phyloP scores from a whole-genome alignment of 2,329 filamentous ascomycete species.

The Neocatenulostroma microsporum region DNA sequence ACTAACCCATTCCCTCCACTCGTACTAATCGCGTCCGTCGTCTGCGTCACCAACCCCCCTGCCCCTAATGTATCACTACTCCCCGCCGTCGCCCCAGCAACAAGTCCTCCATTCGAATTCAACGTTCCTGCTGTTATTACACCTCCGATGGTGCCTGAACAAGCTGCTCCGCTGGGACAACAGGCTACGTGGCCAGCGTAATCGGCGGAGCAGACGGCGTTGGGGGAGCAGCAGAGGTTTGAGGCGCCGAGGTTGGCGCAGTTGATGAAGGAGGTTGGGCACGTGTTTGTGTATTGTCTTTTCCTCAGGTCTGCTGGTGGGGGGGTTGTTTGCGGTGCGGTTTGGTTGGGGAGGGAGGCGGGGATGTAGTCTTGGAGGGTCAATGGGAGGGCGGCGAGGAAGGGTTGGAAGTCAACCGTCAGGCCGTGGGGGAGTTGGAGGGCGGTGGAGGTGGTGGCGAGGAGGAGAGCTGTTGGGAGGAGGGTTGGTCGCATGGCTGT shows the following conservation, averaged over 20 bases:
- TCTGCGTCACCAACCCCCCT: slow-evolving; percentile 12
- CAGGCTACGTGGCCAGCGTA: slow-evolving; percentile 52
- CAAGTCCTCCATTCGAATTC: slow-evolving; percentile 18
- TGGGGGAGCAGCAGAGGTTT: slow-evolving; percentile 48
- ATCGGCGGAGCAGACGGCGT: slow-evolving; percentile 50
- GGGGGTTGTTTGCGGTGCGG: too few relatives aligned
- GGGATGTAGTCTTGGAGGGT: slow-evolving; percentile 18
- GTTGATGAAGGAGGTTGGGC: slow-evolving; percentile 45
- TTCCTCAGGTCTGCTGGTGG: slow-evolving; percentile 21
- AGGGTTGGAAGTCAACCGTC: slow-evolving; percentile 23
- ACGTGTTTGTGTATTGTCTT: slow-evolving; percentile 32
- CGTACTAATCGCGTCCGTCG: slow-evolving; percentile 11
- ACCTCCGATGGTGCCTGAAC: slow-evolving; percentile 47
- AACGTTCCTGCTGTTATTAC: slow-evolving; percentile 29
- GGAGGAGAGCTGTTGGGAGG: slow-evolving; percentile 3
- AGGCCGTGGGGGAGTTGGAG: slow-evolving; percentile 21
- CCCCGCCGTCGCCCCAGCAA: slow-evolving; percentile 18
- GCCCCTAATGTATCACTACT: slow-evolving; percentile 14
- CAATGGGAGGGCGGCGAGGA: slow-evolving; percentile 24
- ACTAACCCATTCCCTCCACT: slow-evolving; percentile 18
- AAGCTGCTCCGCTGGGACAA: slow-evolving; percentile 51
- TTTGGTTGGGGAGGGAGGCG: slow-evolving; percentile 11
- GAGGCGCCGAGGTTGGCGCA: slow-evolving; percentile 48
- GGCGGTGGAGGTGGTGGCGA: slow-evolving; percentile 12
- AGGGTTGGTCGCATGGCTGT: not conserved